Evolutionary conservation across 768 basidiomycete species (phyloP), one percentile per base, ranked within the genome.

Genomic region (Mycena leptocephala): DNA sequence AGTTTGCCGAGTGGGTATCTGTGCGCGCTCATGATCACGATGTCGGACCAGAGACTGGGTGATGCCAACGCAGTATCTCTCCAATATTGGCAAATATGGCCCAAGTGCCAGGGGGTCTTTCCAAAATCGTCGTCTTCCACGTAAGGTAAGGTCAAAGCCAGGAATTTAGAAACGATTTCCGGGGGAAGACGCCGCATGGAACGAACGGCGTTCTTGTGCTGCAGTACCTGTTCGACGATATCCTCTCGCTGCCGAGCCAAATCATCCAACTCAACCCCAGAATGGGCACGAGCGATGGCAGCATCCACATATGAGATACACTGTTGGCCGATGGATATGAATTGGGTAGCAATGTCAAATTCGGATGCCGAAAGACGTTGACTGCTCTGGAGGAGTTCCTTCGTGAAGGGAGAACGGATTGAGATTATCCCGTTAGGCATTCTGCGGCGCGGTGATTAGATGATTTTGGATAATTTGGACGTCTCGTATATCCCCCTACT

Each of bases 71-170:
- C 74, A 0, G 66, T 55, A 1, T 65, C 63, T 6, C 74, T 62
- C 69, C 62, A 70, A 58, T 75, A 70, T n/a, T 9, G 41, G 41
- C 69, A 75, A 30, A 75, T 58, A 20, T 75, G 74, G 16, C 68
- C 63, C 41, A 75, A 43, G 22, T 70, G 48, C 74, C 74, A 75
- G 32, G 74, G 74, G 4, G 74, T 46, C 20, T 56, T 9, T 7
- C 24, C 55, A 9, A 58, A 30, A 3, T 70, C 62, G 69, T 70
- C 74, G 7, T 22, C 26, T 4, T 58, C 62, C 1, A 41, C 9
- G 20, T 48, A 8, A 5, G 55, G 62, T 5, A 59, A 2, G 1
- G 69, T 16, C 3, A 20, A 39, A 26, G 26, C 16, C 18, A 75
- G 56, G 26, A 75, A 32, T 58, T 65, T 33, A 18, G 68, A 55